These are phyloP conservation scores for Nematodospora anomalae DNA, from an alignment of 1,139 yeast species.

Conservation along the genomic window DNA sequence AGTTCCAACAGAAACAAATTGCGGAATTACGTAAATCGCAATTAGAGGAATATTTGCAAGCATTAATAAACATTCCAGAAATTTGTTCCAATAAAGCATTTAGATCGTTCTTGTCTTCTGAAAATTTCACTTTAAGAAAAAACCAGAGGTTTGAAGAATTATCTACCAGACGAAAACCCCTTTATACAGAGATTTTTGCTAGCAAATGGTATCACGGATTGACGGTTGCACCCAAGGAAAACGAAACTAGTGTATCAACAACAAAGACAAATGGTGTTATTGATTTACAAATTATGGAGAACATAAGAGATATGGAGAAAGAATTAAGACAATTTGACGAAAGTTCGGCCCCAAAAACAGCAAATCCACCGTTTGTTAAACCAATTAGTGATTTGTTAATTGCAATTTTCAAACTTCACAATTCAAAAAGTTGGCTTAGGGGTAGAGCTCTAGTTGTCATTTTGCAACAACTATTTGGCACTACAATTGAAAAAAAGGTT, in stretches of 20 bases:
- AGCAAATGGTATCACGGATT: slow-evolving; percentile 46
- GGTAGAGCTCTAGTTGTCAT: slow-evolving; percentile 83
- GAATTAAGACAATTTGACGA: slow-evolving; percentile 45
- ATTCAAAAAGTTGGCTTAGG: slow-evolving; percentile 72
- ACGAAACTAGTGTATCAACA: background rate
- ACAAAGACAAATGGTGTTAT: background rate
- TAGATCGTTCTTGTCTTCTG: slow-evolving; percentile 75
- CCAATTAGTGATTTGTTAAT: slow-evolving; percentile 81
- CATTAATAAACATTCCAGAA: slow-evolving; percentile 57
- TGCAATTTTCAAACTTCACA: slow-evolving; percentile 66
- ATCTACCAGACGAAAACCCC: slow-evolving; percentile 6
- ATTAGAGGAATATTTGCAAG: slow-evolving; percentile 62
- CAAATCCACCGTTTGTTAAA: slow-evolving; percentile 52
- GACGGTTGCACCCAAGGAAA: slow-evolving; percentile 12
- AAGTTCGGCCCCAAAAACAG: slow-evolving; percentile 18
- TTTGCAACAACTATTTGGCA: slow-evolving; percentile 83
- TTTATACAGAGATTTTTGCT: slow-evolving; percentile 28
- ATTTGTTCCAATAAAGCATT: slow-evolving; percentile 75
- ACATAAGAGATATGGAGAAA: slow-evolving; percentile 42
- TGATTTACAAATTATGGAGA: slow-evolving; percentile 24
- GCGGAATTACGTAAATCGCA: slow-evolving; percentile 64
- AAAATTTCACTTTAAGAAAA: slow-evolving; percentile 50
- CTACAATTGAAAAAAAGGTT: slow-evolving; percentile 78
- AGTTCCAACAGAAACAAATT: slow-evolving; percentile 60
- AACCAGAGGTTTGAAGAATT: slow-evolving; percentile 31